Evolutionary conservation across 345 rosid genomes (phyloP).

Genomic region (Citrus australasica): DNA sequence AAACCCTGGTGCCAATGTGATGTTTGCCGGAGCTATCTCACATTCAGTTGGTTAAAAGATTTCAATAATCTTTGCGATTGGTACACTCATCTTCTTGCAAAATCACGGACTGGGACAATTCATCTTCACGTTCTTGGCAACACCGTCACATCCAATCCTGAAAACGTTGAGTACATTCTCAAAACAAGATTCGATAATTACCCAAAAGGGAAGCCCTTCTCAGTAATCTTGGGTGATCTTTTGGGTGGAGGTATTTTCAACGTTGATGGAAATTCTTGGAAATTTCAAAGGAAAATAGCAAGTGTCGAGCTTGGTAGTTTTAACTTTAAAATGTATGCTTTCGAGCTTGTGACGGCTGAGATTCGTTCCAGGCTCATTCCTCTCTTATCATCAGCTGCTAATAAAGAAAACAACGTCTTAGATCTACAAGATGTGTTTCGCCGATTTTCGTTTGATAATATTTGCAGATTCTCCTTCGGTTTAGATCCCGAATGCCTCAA

Average conservation of each 20-base stretch:
- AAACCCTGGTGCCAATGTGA: constrained; percentile 40
- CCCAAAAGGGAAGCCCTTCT: constrained; percentile 68
- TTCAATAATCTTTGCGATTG: constrained; percentile 47
- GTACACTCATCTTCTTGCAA: constrained; percentile 40
- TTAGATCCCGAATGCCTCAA: constrained; percentile 56
- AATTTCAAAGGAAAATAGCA: constrained; percentile 62
- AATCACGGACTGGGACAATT: constrained; percentile 36
- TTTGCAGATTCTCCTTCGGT: constrained; percentile 64
- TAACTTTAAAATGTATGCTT: constrained; percentile 40
- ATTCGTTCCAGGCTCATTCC: constrained; percentile 41
- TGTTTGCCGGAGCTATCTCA: constrained; percentile 30
- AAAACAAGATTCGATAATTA: constrained; percentile 56
- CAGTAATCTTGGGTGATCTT: constrained; percentile 55
- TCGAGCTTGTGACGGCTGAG: constrained; percentile 42
- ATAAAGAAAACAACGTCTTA: not conserved
- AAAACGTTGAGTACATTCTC: constrained; percentile 61
- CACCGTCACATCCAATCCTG: constrained; percentile 51
- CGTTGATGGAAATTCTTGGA: constrained; percentile 66
- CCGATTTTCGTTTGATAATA: constrained; percentile 63
- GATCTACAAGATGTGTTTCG: constrained; percentile 67
- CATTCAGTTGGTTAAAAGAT: constrained; percentile 30
- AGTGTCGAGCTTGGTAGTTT: constrained; percentile 57
- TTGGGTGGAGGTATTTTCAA: constrained; percentile 75
- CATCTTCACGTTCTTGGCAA: constrained; percentile 47
- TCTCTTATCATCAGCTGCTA: constrained; percentile 25